Conservation (phyloP, 257 asterid genomes). For the Sherardia arvensis region DNA sequence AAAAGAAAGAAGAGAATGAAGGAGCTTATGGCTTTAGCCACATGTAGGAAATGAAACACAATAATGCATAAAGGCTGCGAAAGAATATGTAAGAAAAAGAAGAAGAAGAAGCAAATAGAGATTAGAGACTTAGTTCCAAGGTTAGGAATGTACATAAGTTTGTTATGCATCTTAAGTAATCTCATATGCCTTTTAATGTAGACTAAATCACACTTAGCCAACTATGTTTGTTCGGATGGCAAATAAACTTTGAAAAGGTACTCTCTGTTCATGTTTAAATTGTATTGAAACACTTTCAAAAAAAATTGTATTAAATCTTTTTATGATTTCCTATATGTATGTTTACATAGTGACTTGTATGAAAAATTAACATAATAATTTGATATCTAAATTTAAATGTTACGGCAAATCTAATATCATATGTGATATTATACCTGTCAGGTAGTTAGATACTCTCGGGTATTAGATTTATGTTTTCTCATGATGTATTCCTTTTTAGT, state of each 20-base stretch:
- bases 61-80: conserved; percentile 12
- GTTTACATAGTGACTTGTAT: no score
- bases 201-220: neutral
- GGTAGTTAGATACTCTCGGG: no score
- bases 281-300: no score
- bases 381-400: no score
- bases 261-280: no score
- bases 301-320: no score
- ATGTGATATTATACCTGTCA: no score
- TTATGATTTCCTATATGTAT: no score
- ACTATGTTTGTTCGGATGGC: neutral
- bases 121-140: conserved; percentile 14
- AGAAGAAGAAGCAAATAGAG: neutral
- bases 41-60: conserved; percentile 1
- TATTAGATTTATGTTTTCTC: no score
- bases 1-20: neutral
- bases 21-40: conserved; percentile 7
- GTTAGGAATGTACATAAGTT: conserved; percentile 11
- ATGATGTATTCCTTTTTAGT: no score
- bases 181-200: neutral
- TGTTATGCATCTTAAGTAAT: neutral
- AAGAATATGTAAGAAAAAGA: neutral
- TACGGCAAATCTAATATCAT: no score
- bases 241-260: neutral
- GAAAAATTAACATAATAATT: no score